These are phyloP conservation scores for Podospora comata DNA, from an alignment of 495 filamentous ascomycete species.

Conservation along the genomic window DNA sequence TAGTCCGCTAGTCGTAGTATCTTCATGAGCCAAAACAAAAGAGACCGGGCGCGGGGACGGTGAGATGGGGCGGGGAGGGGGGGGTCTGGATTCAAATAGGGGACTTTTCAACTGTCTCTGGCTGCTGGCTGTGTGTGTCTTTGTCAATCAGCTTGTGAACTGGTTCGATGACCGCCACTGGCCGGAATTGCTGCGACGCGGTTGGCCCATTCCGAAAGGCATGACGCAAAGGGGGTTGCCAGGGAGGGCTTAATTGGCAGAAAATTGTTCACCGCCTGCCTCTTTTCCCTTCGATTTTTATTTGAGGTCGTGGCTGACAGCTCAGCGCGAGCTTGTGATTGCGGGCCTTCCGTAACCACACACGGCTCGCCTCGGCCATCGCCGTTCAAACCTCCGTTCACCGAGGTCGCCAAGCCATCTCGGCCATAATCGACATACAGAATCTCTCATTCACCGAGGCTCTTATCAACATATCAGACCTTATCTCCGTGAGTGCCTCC, in stretches of 20 bases:
- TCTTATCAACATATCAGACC: neutral
- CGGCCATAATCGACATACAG: neutral
- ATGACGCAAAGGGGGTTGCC: constrained; percentile 25
- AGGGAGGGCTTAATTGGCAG: constrained; percentile 16
- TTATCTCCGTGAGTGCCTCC: neutral
- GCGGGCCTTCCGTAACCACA: neutral
- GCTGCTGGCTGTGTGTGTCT: constrained; percentile 5
- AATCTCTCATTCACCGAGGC: neutral
- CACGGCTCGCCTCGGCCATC: constrained; percentile 18
- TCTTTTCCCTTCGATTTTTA: constrained; percentile 1
- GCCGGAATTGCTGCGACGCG: constrained; percentile 15
- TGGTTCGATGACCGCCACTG: constrained; percentile 1
- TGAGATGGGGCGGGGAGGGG: neutral
- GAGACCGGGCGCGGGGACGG: neutral
- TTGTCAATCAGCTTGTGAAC: constrained; percentile 11
- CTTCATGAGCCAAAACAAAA: constrained; percentile 1
- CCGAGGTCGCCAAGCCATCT: constrained; percentile 16
- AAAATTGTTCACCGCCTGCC: constrained; percentile 26
- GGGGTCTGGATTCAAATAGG: neutral
- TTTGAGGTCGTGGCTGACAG: neutral
- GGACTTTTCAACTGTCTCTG: neutral
- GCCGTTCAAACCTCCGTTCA: constrained; percentile 10
- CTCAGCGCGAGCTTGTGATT: constrained; percentile 22
- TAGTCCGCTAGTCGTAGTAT: constrained; percentile 3
- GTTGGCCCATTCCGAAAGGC: constrained; percentile 21